Evolutionary conservation across 192 early-diverging fungal species (phyloP), one percentile per base, ranked within the genome.

Genomic region (Cladochytrium replicatum): DNA sequence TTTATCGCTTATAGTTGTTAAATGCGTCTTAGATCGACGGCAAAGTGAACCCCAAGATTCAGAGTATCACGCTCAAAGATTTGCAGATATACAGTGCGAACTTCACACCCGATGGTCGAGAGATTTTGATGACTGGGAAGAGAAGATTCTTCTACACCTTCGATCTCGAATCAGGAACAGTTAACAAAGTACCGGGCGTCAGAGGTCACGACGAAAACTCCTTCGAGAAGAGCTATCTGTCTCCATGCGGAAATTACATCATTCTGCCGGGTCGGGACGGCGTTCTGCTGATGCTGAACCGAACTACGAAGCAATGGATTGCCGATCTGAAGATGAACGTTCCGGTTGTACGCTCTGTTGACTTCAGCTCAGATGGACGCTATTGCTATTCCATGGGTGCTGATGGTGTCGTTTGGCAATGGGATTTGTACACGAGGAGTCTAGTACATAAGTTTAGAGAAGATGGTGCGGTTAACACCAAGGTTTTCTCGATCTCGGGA

Each of bases 391-490:
- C 81, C 23, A 69, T 88, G 31, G 86, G 87, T 19, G 63, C 69
- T 74, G 90, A 94, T 57, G 85, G 85, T 30, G 84, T 87, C 52
- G 71, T 92, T 2, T 96, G 93, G 59, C 84, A 87, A 57, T 98
- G 88, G 84, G 88, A 96, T 56, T 48, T 92, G 32, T 70, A 71
- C 8, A 57, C 74, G 24, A 79, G 85, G 38, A 67, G 69, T 32
- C 91, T 88, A 58, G 50, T 88, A 7, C 81, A 86, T 52, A 69
- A 75, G 41, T 96, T 89, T 71, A 43, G 64, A 49, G 92, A 96
- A 62, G 77, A 89, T 29, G 87, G 89, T 13, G 71, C 78, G 26
- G 82, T 93, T 56, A 82, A 84, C 34, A 73, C 89, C 0, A 80
- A 81, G 0, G 64, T 63, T 13, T 54, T 97, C 42, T 72, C 76